These are phyloP conservation scores for Metschnikowia colocasiae DNA, from an alignment of 805 yeast genomes.

Conservation along the genomic window DNA sequence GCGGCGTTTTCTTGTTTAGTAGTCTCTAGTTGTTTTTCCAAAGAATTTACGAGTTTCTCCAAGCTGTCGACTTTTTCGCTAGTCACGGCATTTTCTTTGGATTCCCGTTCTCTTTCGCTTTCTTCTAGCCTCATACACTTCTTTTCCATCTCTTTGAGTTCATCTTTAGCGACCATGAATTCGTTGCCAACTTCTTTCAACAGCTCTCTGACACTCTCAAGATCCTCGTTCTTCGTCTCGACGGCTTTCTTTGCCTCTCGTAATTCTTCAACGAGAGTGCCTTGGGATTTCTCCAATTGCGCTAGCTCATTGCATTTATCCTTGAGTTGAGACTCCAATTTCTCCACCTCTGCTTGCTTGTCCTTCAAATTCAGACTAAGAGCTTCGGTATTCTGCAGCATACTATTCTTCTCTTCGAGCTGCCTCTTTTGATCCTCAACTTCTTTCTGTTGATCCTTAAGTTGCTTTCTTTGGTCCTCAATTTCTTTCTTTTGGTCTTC, in stretches of 20 bases:
- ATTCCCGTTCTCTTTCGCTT: slow-evolving; percentile 18
- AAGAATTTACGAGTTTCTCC: neutral
- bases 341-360: slow-evolving; percentile 6
- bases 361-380: neutral
- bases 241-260: slow-evolving; percentile 15
- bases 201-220: slow-evolving; percentile 72
- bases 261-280: slow-evolving; percentile 20
- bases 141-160: slow-evolving; percentile 26
- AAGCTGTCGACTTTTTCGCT: neutral
- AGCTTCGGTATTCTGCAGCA: neutral
- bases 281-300: slow-evolving; percentile 7
- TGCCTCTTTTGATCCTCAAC: neutral
- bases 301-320: slow-evolving; percentile 13
- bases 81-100: slow-evolving; percentile 4
- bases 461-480: slow-evolving; percentile 17
- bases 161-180: slow-evolving; percentile 64
- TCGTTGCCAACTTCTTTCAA: slow-evolving; percentile 74
- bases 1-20: neutral
- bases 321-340: slow-evolving; percentile 6
- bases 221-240: slow-evolving; percentile 47
- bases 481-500: slow-evolving; percentile 6
- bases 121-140: slow-evolving; percentile 14
- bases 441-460: slow-evolving; percentile 13
- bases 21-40: neutral
- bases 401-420: neutral